phyloP scores from a whole-genome alignment of 2,329 filamentous ascomycete species.

The Cladosporium halotolerans region DNA sequence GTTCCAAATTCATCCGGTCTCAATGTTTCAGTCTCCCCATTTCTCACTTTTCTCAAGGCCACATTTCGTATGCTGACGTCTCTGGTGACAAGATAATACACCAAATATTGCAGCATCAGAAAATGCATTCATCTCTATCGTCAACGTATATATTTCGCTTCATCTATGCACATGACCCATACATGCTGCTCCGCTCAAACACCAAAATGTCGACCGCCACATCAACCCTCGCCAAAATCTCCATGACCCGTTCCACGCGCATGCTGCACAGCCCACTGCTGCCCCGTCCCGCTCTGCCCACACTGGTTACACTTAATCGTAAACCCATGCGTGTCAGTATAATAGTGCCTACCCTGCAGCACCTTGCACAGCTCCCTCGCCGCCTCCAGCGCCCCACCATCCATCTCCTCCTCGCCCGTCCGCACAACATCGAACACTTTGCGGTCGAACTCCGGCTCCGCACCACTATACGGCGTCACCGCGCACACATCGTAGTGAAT shows the following conservation, averaged over 20 bases:
- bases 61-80: no score
- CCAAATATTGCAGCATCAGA: no score
- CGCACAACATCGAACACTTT: slow-evolving; percentile 58
- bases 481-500: slow-evolving; percentile 92
- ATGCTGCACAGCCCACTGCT: slow-evolving; percentile 57
- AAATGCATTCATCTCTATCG: no score
- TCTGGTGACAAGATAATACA: no score
- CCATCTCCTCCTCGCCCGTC: slow-evolving; percentile 33
- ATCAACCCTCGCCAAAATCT: slow-evolving; percentile 44
- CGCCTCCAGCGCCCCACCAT: slow-evolving; percentile 51
- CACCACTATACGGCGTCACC: slow-evolving; percentile 57
- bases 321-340: slow-evolving; percentile 78
- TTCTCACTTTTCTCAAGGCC: no score
- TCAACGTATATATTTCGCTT: no score
- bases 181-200: no score
- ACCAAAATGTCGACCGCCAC: no score
- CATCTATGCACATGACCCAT: no score
- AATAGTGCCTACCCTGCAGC: slow-evolving; percentile 71
- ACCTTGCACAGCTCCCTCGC: slow-evolving; percentile 51
- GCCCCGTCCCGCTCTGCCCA: slow-evolving; percentile 61
- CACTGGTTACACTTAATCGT: slow-evolving; percentile 71
- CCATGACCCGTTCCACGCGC: slow-evolving; percentile 55
- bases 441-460: slow-evolving; percentile 70
- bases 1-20: no score
- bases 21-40: no score